Base-by-base conservation (phyloP, 768 basidiomycete genomes). In the Pilatotrama ljubarskyi region DNA sequence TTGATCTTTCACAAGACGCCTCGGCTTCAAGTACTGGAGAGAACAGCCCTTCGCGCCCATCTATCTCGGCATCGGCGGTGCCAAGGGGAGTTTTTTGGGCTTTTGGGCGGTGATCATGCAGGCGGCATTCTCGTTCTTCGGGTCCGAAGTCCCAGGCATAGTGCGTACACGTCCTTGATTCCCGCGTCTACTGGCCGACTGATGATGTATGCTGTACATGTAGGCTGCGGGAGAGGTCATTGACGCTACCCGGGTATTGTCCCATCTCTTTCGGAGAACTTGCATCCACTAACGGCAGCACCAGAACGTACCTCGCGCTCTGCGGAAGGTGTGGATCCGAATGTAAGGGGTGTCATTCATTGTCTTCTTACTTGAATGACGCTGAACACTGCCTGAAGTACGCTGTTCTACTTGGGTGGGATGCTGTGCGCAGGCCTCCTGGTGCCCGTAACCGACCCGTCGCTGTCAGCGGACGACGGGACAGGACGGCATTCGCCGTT, bases 391-490 rank as follows among this genome's bases (percentile, higher is more conserved):
- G 4, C 26, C 29, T n/a, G 5, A 55, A 71, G 70, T 36, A 67
- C 63, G 11, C 68, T 83, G 25, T 82, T 80, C 69, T 78, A 75
- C 72, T n/a, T 73, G 22, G 57, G 71, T 24, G 77, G 78, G 18
- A 73, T 76, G 2, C 73, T 79, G 64, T 72, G 76, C 62, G 78
- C 80, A 50, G 78, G 78, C 41, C 68, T 81, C 22, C 70, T 80
- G 58, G 74, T 77, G 3, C 69, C 72, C 24, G 69, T 70, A 24
- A 75, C 76, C 65, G 68, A 78, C 63, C 64, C 69, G 1, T 59
- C 61, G 20, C 74, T 79, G n/a, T 59, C 67, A 32, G 58, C 68
- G 35, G 62, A 72, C 26, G 66, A 68, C 52, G 66, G 68, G 49
- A 76, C 74, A 47, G 76, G 75, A 52, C 57, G 68, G 5, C 69